Base-by-base conservation (phyloP, 441 rosid species). In the Caryocar brasiliense region DNA sequence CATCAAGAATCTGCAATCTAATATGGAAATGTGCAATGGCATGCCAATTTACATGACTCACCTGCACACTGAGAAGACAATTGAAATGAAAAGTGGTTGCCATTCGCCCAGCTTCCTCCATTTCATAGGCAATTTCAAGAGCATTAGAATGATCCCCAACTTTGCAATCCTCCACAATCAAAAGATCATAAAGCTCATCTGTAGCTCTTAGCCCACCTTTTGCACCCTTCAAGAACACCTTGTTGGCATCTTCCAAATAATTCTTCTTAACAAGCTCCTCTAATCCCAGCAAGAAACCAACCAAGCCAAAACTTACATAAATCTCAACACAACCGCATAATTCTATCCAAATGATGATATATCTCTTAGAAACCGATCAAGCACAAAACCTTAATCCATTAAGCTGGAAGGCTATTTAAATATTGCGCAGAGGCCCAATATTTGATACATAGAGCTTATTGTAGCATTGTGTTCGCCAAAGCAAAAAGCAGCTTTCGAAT, bases 61-160 rank as follows among this genome's bases (percentile, higher is more conserved):
- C 98, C 83, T 91, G 98, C 23, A 81, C 90, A 27, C 96, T 87
- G 51, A 91, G 93, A 59, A 91, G 93, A 63, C 90, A 82, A 61
- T 91, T 91, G 71, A 86, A 91, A 78, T 91, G 96, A 63, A 81
- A 86, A 7, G 98, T 91, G 1, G 96, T 91, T 1, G 96, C 98
- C 79, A 78, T 73, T 32, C 96, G 67, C 28, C 98, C 98, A 20
- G 93, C 93, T 7, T 93, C 93, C 63, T 91, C 98, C 98, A 91
- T 91, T 65, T 85, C 95, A 32, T 86, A 91, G 25, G 93, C 77
- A 18, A 91, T 85, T n/a, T 91, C 96, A 41, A 91, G 67, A 37
- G 95, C 98, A 67, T 91, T 91, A 15, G 98, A 86, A 67, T 91
- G 98, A 61, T 91, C 98, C 34, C 96, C 96, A 46, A 64, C 88